Conservation (phyloP, 768 basidiomycete genomes). For the Collybia nuda region DNA sequence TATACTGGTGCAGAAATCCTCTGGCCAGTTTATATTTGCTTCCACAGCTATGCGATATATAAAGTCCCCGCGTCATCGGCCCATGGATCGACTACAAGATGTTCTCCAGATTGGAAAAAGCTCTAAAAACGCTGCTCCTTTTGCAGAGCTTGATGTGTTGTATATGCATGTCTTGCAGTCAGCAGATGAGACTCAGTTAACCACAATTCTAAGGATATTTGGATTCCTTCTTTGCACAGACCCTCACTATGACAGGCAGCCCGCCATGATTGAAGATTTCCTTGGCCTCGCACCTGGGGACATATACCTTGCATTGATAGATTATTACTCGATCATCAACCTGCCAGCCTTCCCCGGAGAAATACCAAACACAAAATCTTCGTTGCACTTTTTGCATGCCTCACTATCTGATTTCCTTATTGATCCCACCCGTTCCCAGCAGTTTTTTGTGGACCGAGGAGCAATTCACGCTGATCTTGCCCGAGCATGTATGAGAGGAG, state of each 20-base stretch:
- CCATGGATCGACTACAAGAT: not conserved
- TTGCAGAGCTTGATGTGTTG: not conserved
- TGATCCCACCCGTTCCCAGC: not conserved
- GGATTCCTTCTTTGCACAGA: not conserved
- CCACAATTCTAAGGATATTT: not conserved
- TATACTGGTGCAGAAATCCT: not conserved
- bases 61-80: not conserved
- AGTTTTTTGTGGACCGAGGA: not conserved
- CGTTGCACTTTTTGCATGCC: not conserved
- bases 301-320: not conserved
- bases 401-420: constrained; percentile 2
- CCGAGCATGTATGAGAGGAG: too few species aligned
- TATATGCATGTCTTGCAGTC: not conserved
- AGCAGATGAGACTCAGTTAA: not conserved
- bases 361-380: not conserved
- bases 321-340: not conserved
- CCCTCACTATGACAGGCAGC: too few species aligned
- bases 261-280: not conserved
- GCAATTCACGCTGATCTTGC: too few species aligned
- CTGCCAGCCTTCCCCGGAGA: not conserved
- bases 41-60: not conserved
- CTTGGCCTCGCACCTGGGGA: not conserved
- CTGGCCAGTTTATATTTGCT: constrained; percentile 6
- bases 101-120: not conserved
- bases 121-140: not conserved